Evolutionary conservation across 371 early-diverging fungal genomes (phyloP), one percentile per base, ranked within the genome.

Genomic region (Mortierella sp.): DNA sequence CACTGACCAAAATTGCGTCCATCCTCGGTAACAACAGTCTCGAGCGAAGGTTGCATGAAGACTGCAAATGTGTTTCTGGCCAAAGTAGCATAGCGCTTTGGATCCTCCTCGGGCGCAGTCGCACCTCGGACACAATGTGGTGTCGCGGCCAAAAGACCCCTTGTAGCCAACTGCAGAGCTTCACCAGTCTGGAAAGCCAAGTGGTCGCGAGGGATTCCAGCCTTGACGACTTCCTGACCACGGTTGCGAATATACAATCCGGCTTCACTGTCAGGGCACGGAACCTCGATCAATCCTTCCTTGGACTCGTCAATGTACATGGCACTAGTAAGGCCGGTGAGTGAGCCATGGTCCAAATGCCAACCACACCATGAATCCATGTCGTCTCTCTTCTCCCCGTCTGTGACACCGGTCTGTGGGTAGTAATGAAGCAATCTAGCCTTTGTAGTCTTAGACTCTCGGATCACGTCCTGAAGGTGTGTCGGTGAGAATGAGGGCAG

Each of bases 151-250:
- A 92, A 82, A 16, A 85, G 65, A 4, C 86, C 86, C 2, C 76
- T 32, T 13, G 87, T 84, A 1, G 87, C 84, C 28, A 88, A 60
- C 74, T 88, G 83, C 45, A 91, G 67, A 0, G 92, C 90, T 72
- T 89, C 90, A n/a, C 92, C 92, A 11, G 89, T 87, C 69, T 92
- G 92, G 86, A 92, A 90, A 9, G 91, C 91, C 15, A 91, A 67
- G 43, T 85, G 83, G 70, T 91, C 89, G 3, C 72, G 50, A 9
- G 92, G 92, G 61, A 92, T 90, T n/a, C 74, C 70, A 40, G 88
- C 87, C 69, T 85, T 69, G 32, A 85, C 83, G 32, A 87, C 72
- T 6, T 83, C 63, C 36, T 84, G 85, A 28, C 82, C 80, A 50
- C 88, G 87, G 59, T 70, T 85, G 32, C 86, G 76, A 69, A 90